Evolutionary conservation across 2,329 filamentous ascomycete species (phyloP).

Genomic region (Colletotrichum tropicale): DNA sequence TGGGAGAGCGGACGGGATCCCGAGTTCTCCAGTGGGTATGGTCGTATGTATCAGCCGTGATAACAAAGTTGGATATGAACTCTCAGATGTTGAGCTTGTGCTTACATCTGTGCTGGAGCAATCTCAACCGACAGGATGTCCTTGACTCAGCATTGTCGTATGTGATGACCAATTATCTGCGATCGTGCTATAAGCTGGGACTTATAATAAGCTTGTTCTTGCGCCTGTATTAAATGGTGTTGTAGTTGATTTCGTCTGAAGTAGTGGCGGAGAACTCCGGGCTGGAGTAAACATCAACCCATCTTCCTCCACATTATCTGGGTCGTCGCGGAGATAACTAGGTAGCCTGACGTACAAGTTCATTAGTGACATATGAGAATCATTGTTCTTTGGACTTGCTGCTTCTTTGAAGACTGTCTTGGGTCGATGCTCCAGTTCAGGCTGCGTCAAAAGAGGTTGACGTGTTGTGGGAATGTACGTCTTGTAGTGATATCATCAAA

Average conservation of each 20-base stretch:
- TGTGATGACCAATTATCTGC: neutral
- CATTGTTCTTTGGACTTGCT: neutral
- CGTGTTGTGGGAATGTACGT: neutral
- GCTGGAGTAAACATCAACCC: neutral
- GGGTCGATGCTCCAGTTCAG: neutral
- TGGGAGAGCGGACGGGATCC: neutral
- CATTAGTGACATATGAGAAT: neutral
- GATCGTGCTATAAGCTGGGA: neutral
- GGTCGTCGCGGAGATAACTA: neutral
- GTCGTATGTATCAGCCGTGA: accelerated
- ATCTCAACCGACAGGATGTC: neutral
- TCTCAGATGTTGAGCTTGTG: neutral
- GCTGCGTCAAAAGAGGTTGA: neutral
- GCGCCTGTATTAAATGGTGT: neutral
- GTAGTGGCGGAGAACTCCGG: neutral
- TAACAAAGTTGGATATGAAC: neutral
- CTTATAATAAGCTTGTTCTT: neutral
- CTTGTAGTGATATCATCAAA: neutral
- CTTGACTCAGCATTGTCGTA: neutral
- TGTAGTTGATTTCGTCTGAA: neutral
- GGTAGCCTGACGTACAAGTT: neutral
- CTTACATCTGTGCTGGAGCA: neutral
- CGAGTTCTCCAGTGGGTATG: neutral
- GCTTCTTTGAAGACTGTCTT: neutral
- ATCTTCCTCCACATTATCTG: neutral